phyloP scores from a whole-genome alignment of 2,329 filamentous ascomycete species.

The Trichoderma sp. region DNA sequence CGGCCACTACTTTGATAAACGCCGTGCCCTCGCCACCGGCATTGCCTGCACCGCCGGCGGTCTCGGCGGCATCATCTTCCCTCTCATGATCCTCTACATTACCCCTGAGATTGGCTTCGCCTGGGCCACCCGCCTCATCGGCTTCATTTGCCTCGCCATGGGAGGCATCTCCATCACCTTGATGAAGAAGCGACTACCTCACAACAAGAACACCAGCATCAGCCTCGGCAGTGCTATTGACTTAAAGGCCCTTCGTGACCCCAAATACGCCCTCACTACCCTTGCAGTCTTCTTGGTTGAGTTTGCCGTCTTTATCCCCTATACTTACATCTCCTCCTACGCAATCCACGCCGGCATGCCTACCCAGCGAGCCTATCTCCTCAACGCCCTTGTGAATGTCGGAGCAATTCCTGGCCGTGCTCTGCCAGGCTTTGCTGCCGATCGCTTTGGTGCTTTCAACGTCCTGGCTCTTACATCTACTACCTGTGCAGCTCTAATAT shows the following conservation, averaged over 20 bases:
- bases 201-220: conserved; percentile 39
- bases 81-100: conserved; percentile 36
- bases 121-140: conserved; percentile 38
- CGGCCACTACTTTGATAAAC: conserved; percentile 67
- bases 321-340: conserved; percentile 69
- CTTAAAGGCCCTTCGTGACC: conserved; percentile 52
- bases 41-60: conserved; percentile 67
- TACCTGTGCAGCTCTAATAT: conserved; percentile 46
- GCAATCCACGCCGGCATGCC: conserved; percentile 57
- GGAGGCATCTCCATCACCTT: conserved; percentile 35
- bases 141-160: conserved; percentile 32
- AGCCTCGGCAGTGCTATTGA: conserved; percentile 48
- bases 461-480: conserved; percentile 62
- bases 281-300: conserved; percentile 59
- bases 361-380: conserved; percentile 61
- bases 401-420: conserved; percentile 68
- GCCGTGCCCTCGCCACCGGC: conserved; percentile 68
- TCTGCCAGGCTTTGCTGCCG: conserved; percentile 67
- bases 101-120: conserved; percentile 36
- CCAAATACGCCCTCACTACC: conserved; percentile 54
- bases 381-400: conserved; percentile 70
- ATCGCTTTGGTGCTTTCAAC: conserved; percentile 70
- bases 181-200: conserved; percentile 50
- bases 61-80: conserved; percentile 58
- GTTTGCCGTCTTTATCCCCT: conserved; percentile 64